Evolutionary conservation across 192 early-diverging fungal species (phyloP).

Genomic region (Podila epigama): DNA sequence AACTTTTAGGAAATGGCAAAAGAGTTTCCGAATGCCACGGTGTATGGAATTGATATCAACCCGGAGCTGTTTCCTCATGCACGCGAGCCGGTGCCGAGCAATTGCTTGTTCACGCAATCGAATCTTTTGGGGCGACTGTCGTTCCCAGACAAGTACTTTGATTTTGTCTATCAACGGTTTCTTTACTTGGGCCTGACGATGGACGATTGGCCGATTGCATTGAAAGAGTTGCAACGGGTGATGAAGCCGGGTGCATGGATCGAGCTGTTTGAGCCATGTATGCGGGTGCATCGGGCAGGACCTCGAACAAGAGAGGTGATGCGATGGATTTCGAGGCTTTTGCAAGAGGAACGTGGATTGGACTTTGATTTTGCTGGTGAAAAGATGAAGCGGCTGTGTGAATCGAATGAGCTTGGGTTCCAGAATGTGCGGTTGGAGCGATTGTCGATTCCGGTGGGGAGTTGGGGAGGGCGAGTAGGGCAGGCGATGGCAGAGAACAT

Average conservation of each 20-base stretch:
- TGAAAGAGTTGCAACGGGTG: slow-evolving; percentile 43
- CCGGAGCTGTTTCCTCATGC: slow-evolving; percentile 41
- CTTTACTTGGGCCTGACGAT: slow-evolving; percentile 42
- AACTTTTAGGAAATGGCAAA: slow-evolving; percentile 43
- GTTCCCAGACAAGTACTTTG: slow-evolving; percentile 52
- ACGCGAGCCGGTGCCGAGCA: slow-evolving; percentile 37
- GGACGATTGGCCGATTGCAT: slow-evolving; percentile 46
- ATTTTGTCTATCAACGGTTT: slow-evolving; percentile 51
- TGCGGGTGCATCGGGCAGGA: slow-evolving; percentile 42
- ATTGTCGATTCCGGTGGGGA: slow-evolving; percentile 47
- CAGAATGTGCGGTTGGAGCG: slow-evolving; percentile 31
- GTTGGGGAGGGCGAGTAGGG: slow-evolving; percentile 42
- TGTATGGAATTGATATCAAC: slow-evolving; percentile 48
- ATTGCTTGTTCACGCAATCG: slow-evolving; percentile 41
- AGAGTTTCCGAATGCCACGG: slow-evolving; percentile 41
- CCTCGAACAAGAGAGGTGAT: slow-evolving; percentile 38
- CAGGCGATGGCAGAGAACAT: slow-evolving; percentile 50
- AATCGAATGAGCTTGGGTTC: slow-evolving; percentile 39
- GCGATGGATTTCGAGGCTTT: slow-evolving; percentile 38
- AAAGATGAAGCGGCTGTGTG: slow-evolving; percentile 42
- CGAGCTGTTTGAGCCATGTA: slow-evolving; percentile 49
- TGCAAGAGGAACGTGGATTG: slow-evolving; percentile 43
- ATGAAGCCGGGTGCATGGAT: slow-evolving; percentile 51
- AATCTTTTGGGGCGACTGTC: slow-evolving; percentile 50
- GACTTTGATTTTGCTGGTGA: slow-evolving; percentile 49